phyloP scores from a whole-genome alignment of 208 protist genomes.

The Trypanosoma melophagium region DNA sequence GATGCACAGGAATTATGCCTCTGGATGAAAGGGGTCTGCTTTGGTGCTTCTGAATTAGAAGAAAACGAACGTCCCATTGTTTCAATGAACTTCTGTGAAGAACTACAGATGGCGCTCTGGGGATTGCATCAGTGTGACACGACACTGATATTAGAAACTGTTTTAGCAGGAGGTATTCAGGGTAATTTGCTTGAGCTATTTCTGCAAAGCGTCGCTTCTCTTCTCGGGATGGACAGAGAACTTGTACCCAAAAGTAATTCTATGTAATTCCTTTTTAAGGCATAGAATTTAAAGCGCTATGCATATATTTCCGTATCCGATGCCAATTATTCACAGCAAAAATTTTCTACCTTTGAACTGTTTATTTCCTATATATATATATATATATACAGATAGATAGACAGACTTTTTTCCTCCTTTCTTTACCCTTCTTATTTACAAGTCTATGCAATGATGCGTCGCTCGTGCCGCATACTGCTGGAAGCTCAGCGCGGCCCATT shows the following conservation, averaged over 20 bases:
- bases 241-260: constrained; percentile 9
- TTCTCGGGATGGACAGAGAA: constrained; percentile 28
- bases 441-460: constrained; percentile 31
- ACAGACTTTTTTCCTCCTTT: constrained; percentile 1
- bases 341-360: neutral
- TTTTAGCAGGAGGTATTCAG: constrained; percentile 20
- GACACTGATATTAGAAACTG: constrained; percentile 31
- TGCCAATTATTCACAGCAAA: too few relatives aligned
- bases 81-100: constrained; percentile 42
- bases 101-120: constrained; percentile 47
- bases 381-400: too few relatives aligned
- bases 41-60: neutral
- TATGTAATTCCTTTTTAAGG: neutral
- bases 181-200: constrained; percentile 45
- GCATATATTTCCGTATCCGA: too few relatives aligned
- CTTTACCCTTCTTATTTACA: constrained; percentile 19
- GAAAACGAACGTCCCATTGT: constrained; percentile 25
- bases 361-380: neutral
- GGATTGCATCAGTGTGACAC: constrained; percentile 62
- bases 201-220: constrained; percentile 33
- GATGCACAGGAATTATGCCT: constrained; percentile 21
- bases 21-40: constrained; percentile 30
- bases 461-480: constrained; percentile 28
- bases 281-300: neutral
- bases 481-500: constrained; percentile 61